Evolutionary conservation across 345 rosid species (phyloP).

Genomic region (Euclidium syriacum): DNA sequence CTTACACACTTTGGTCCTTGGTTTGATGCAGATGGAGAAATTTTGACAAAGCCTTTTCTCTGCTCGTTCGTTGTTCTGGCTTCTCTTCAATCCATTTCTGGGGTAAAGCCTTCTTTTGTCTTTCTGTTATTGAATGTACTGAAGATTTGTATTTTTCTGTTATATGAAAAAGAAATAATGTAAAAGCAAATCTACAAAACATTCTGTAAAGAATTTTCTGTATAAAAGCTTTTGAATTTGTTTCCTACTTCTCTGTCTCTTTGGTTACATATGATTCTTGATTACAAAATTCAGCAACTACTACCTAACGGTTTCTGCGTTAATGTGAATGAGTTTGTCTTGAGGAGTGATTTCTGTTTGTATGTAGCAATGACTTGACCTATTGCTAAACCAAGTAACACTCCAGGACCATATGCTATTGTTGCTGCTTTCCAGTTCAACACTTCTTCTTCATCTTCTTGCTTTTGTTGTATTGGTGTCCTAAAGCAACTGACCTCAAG

Average conservation of each 20-base stretch:
- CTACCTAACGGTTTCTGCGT: no score
- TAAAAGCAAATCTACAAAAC: neutral
- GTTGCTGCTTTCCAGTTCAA: neutral
- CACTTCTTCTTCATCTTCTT: neutral
- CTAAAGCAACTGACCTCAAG: neutral
- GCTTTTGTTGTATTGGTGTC: neutral
- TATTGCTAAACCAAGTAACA: neutral
- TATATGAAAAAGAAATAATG: neutral
- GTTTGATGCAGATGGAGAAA: conserved; percentile 28
- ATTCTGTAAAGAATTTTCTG: neutral
- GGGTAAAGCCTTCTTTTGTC: neutral
- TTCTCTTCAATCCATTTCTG: neutral
- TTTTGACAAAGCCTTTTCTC: conserved; percentile 13
- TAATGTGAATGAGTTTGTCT: no score
- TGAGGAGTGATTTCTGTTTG: no score
- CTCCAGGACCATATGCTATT: neutral
- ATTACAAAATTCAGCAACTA: no score
- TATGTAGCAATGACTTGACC: neutral
- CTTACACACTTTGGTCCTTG: neutral
- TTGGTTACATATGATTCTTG: no score
- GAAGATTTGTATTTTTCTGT: neutral
- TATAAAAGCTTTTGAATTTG: neutral
- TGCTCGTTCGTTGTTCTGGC: conserved; percentile 2
- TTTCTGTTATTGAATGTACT: neutral
- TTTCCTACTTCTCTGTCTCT: neutral